Evolutionary conservation across 2,329 filamentous ascomycete species (phyloP).

Genomic region (Arthrobotrys sphaeroides): DNA sequence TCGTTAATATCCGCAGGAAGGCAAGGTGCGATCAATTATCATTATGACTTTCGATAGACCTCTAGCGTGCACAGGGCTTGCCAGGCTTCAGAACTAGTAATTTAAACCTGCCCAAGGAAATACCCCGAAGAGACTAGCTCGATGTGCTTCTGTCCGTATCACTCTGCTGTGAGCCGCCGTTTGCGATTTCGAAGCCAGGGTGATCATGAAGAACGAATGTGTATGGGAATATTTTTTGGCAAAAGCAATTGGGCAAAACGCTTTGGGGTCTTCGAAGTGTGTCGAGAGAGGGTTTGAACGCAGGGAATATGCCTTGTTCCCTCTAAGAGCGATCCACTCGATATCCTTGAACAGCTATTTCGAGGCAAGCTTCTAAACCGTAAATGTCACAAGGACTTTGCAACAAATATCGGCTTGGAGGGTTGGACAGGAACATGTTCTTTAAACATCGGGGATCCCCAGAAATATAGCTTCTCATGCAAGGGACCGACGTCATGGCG

Average conservation of each 20-base stretch:
- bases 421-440: slow-evolving; percentile 31
- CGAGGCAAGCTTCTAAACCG: slow-evolving; percentile 29
- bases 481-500: slow-evolving; percentile 44
- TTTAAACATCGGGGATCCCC: slow-evolving; percentile 23
- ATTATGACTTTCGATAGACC: slow-evolving; percentile 21
- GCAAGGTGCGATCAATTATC: slow-evolving; percentile 25
- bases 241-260: slow-evolving; percentile 39
- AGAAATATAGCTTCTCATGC: slow-evolving; percentile 26
- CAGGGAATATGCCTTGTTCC: slow-evolving; percentile 33
- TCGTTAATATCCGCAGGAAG: slow-evolving; percentile 40
- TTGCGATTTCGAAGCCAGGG: slow-evolving; percentile 39
- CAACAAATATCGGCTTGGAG: slow-evolving; percentile 9
- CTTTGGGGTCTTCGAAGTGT: slow-evolving; percentile 20
- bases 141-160: slow-evolving; percentile 6
- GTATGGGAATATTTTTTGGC: slow-evolving; percentile 28
- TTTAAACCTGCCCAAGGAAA: slow-evolving; percentile 39
- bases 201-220: slow-evolving; percentile 23
- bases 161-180: slow-evolving; percentile 36
- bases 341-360: slow-evolving; percentile 40
- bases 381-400: slow-evolving; percentile 39
- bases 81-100: slow-evolving; percentile 30
- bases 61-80: slow-evolving; percentile 16
- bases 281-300: slow-evolving; percentile 33
- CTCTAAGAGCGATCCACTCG: slow-evolving; percentile 29
- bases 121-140: slow-evolving; percentile 42